Base-by-base conservation (phyloP, 2,329 filamentous ascomycete species). In the Paraphoma sp. region DNA sequence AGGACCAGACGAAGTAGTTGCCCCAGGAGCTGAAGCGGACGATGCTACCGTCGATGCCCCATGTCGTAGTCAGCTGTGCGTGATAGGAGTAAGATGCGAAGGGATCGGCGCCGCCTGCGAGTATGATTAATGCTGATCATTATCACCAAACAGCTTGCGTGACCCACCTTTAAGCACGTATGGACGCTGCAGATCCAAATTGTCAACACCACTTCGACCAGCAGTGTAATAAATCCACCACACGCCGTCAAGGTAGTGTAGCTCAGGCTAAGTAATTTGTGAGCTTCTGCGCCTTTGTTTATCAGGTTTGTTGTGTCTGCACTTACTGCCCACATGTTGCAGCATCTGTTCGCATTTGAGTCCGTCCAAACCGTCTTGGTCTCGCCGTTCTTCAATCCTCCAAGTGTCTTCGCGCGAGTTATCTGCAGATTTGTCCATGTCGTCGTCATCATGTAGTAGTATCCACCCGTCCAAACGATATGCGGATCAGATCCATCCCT, bases 191-290 rank as follows among this genome's bases (percentile, higher is more conserved):
- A 78, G 76, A 31, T 81, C 81, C 1, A 86, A 71, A 57, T 84
- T 77, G 2, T 71, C 74, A 14, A 14, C 9, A 36, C 33, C 33
- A 12, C 45, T 68, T 23, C 75, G 76, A 0, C 83, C 83, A 1
- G 83, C 82, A 0, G 83, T 83, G 66, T 86, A 87, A 72, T 86
- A 87, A 40, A 87, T 79, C 54, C 84, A 86, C 84, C 84, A 82
- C 33, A 65, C 63, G 43, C 67, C 63, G 36, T 80, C 77, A 7
- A 86, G 65, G 53, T 81, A 81, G 63, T 86, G 84, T 0, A 85
- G 73, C 62, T 86, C 84, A 0, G 84, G 84, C 64, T 65, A 16
- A 42, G n/a, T 9, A n/a, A 10, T 7, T n/a, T 23, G 12, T 51
- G 28, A 38, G 31, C 12, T n/a, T 28, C 14, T 6, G 8, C 8